These are phyloP conservation scores for Phytophthora citricola DNA, from an alignment of 352 stramenopile genomes.

Conservation along the genomic window DNA sequence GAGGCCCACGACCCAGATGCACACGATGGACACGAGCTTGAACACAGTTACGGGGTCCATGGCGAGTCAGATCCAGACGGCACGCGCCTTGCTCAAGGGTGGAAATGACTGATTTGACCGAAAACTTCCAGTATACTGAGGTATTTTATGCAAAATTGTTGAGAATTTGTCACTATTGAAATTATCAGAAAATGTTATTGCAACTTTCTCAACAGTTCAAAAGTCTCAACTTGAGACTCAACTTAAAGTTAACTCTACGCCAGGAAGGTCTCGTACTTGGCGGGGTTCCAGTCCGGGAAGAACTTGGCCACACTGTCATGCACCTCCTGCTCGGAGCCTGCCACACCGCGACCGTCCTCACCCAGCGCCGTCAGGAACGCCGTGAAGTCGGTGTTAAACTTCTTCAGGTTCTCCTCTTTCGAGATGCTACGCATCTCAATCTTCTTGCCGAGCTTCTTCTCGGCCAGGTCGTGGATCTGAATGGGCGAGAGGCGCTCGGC, in stretches of 20 bases:
- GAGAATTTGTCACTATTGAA: too few species aligned
- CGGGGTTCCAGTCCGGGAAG: neutral
- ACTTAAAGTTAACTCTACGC: neutral
- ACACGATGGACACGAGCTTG: slow-evolving; percentile 79
- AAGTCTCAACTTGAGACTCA: too few species aligned
- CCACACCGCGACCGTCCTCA: neutral
- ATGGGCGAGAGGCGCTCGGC: neutral
- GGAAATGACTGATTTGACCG: too few species aligned
- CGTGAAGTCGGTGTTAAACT: neutral
- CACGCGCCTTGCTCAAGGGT: neutral
- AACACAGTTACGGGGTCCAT: slow-evolving; percentile 76
- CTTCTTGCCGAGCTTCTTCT: neutral
- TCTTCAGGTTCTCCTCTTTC: neutral
- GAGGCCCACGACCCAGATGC: slow-evolving; percentile 78
- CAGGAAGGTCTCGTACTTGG: neutral
- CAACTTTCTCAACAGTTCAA: too few species aligned
- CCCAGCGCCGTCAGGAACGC: neutral
- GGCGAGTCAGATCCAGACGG: neutral
- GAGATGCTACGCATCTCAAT: neutral
- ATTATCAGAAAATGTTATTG: too few species aligned
- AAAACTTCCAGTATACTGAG: too few species aligned
- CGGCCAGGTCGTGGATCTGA: neutral
- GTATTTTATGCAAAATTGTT: too few species aligned
- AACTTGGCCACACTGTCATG: neutral
- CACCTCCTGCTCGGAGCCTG: neutral